Conservation (phyloP, 345 rosid genomes). For the Triadica sebifera region DNA sequence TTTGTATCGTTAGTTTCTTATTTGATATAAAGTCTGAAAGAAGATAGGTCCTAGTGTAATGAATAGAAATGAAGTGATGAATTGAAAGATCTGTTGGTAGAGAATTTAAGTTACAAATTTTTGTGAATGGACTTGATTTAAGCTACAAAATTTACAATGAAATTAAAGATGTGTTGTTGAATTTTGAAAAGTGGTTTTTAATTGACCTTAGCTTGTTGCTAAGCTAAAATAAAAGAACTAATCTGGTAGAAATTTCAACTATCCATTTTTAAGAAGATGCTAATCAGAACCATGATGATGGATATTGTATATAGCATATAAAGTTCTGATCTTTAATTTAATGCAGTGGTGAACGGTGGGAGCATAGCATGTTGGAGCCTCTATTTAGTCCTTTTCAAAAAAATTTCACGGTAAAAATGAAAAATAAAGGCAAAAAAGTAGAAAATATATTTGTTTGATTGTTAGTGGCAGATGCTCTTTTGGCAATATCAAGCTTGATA, state of each 20-base stretch:
- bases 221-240: not conserved
- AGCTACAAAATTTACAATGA: no score
- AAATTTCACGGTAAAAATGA: not conserved
- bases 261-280: not conserved
- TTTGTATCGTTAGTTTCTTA: not conserved
- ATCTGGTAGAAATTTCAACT: not conserved
- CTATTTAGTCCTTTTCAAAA: not conserved
- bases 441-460: not conserved
- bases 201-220: not conserved
- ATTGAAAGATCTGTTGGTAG: no score
- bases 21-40: no score
- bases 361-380: not conserved
- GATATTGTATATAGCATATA: not conserved
- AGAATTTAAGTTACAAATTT: no score
- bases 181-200: no score
- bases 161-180: no score
- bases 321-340: constrained; percentile 3
- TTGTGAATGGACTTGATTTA: no score
- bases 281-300: not conserved
- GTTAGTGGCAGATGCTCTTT: not conserved
- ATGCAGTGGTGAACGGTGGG: not conserved
- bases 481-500: no score
- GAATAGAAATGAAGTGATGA: no score
- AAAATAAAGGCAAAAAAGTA: not conserved
- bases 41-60: no score